Conservation (phyloP, 192 early-diverging fungal species). For the Coemansia sp. region DNA sequence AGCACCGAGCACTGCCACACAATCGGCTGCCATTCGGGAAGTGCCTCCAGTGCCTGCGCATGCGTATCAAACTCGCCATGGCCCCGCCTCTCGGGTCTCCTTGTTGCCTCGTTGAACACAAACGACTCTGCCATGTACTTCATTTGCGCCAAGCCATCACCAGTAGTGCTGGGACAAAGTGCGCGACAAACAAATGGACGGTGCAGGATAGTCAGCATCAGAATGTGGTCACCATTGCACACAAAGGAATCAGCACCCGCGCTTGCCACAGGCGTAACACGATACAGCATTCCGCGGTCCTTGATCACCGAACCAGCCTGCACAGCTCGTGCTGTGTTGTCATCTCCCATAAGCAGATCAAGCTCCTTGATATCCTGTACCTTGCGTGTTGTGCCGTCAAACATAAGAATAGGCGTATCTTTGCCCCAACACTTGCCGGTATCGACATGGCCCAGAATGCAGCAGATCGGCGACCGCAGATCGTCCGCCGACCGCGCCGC, state of each 20-base stretch:
- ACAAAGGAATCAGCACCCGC: constrained; percentile 48
- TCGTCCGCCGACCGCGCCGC: constrained; percentile 85
- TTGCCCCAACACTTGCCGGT: constrained; percentile 68
- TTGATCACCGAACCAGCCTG: constrained; percentile 44
- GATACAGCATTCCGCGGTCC: constrained; percentile 53
- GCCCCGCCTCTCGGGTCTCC: constrained; percentile 6
- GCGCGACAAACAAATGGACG: constrained; percentile 15
- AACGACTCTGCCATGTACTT: constrained; percentile 19
- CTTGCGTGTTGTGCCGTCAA: constrained; percentile 38
- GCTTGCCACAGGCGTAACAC: constrained; percentile 32
- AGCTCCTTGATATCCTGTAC: constrained; percentile 50
- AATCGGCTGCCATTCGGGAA: constrained; percentile 25
- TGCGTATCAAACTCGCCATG: constrained; percentile 30
- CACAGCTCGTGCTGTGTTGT: constrained; percentile 52
- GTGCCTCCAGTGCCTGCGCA: constrained; percentile 26
- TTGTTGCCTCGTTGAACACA: constrained; percentile 14
- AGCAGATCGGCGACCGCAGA: constrained; percentile 95
- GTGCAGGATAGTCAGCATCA: constrained; percentile 45
- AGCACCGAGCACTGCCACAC: constrained; percentile 48
- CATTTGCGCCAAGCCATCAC: not conserved
- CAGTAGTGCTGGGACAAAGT: not conserved
- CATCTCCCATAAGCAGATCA: constrained; percentile 57
- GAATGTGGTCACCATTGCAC: constrained; percentile 58
- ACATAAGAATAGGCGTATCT: constrained; percentile 57
- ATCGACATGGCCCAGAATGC: constrained; percentile 99